Evolutionary conservation across 257 asterid species (phyloP).

Genomic region (Solanum etuberosum): DNA sequence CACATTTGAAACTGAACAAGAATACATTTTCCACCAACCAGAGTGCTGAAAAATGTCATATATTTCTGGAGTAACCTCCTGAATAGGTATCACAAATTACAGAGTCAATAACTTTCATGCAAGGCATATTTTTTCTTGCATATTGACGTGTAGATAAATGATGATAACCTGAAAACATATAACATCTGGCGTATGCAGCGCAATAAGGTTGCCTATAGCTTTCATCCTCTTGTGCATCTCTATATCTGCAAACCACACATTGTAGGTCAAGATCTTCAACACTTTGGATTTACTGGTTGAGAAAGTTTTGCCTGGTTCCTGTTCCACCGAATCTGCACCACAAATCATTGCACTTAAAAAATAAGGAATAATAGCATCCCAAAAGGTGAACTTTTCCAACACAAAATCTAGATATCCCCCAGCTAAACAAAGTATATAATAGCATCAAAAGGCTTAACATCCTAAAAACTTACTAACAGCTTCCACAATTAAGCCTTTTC

Average conservation of each 20-base stretch:
- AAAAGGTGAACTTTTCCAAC: background rate
- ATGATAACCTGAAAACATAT: constrained; percentile 77
- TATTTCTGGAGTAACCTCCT: constrained; percentile 78
- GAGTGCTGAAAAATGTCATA: constrained; percentile 51
- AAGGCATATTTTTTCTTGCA: background rate
- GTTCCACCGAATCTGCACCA: background rate
- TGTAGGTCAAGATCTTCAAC: constrained; percentile 77
- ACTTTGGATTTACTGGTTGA: constrained; percentile 11
- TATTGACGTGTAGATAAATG: background rate
- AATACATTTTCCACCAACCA: constrained; percentile 81
- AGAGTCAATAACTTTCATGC: background rate
- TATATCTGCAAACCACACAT: constrained; percentile 87
- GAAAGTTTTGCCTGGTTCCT: constrained; percentile 20
- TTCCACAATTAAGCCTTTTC: background rate
- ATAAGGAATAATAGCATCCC: background rate
- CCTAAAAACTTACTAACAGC: background rate
- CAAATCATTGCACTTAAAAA: background rate
- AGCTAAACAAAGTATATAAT: background rate
- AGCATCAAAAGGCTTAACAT: background rate
- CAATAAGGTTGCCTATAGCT: constrained; percentile 67
- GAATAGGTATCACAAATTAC: constrained; percentile 9
- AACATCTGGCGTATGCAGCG: constrained; percentile 70
- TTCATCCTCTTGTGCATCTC: constrained; percentile 68
- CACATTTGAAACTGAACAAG: constrained; percentile 54
- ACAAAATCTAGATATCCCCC: background rate